Evolutionary conservation across 73 alveolate species (phyloP).

Genomic region (Chromera velia): DNA sequence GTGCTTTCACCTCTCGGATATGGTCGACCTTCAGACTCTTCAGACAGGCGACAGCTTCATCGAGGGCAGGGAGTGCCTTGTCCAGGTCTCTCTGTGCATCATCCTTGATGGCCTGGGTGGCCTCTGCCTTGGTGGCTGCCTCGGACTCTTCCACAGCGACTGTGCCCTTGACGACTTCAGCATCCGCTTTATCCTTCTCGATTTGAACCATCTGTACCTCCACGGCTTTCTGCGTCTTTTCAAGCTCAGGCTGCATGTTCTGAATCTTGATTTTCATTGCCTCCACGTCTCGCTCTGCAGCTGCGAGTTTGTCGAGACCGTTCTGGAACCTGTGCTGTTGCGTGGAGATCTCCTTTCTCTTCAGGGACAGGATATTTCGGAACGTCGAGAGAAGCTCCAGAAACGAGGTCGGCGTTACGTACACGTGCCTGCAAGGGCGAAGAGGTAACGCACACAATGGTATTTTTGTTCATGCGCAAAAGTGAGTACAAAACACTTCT

Average conservation of each 20-base stretch:
- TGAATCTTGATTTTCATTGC: conserved; percentile 64
- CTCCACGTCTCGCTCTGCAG: conserved; percentile 72
- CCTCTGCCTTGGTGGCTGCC: conserved; percentile 61
- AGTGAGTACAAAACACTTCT: no score
- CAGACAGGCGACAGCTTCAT: conserved; percentile 51
- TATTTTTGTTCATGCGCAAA: no score
- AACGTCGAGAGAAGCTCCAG: conserved; percentile 82
- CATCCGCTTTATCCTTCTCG: conserved; percentile 74
- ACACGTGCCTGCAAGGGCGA: conserved; percentile 58
- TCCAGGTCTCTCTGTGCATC: conserved; percentile 63
- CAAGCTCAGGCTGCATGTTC: conserved; percentile 42
- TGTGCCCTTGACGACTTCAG: conserved; percentile 54
- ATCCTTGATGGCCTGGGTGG: conserved; percentile 50
- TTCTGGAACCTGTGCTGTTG: conserved; percentile 64
- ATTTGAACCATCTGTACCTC: conserved; percentile 74
- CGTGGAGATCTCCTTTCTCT: conserved; percentile 61
- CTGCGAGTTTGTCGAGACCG: conserved; percentile 66
- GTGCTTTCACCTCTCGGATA: conserved; percentile 61
- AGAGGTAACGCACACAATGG: no score
- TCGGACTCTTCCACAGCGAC: conserved; percentile 84
- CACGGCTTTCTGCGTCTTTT: conserved; percentile 51
- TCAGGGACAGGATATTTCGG: conserved; percentile 63
- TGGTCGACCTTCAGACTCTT: conserved; percentile 52
- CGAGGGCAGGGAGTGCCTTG: conserved; percentile 57
- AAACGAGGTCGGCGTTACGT: conserved; percentile 88